Conservation (phyloP, 2,329 filamentous ascomycete species). For the Hirsutella thompsonii region DNA sequence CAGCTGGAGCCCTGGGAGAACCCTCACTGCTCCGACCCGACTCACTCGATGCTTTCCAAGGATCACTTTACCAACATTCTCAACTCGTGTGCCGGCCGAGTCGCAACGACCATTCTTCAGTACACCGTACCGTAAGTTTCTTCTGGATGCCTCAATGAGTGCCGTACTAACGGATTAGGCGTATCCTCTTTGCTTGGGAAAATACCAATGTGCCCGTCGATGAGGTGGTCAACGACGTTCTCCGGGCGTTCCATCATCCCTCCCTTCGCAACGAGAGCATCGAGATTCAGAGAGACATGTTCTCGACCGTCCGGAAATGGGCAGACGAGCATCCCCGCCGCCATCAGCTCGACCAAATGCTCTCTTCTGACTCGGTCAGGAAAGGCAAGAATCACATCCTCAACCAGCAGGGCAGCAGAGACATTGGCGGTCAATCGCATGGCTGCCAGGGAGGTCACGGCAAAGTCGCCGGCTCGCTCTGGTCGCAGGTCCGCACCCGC, state of each 20-base stretch:
- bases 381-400: conserved; percentile 67
- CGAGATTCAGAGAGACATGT: conserved; percentile 84
- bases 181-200: conserved; percentile 87
- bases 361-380: conserved; percentile 74
- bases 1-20: conserved; percentile 76
- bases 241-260: conserved; percentile 83
- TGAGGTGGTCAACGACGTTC: conserved; percentile 70
- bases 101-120: conserved; percentile 65
- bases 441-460: conserved; percentile 38
- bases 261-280: conserved; percentile 61
- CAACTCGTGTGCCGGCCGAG: conserved; percentile 63
- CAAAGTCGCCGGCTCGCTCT: conserved; percentile 45
- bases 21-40: conserved; percentile 61
- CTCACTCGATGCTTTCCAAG: conserved; percentile 72
- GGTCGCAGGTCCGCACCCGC: conserved; percentile 46
- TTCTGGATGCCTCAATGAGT: too few relatives aligned
- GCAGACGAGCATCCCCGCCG: conserved; percentile 55
- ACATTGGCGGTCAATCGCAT: conserved; percentile 23
- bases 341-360: conserved; percentile 56
- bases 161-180: conserved; percentile 24
- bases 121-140: conserved; percentile 64
- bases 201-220: conserved; percentile 71
- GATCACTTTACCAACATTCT: conserved; percentile 73
- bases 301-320: conserved; percentile 73
- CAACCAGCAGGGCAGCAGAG: conserved; percentile 19